Evolutionary conservation across 1,284 basidiomycete genomes (phyloP).

Genomic region (Gymnopus androsaceus): DNA sequence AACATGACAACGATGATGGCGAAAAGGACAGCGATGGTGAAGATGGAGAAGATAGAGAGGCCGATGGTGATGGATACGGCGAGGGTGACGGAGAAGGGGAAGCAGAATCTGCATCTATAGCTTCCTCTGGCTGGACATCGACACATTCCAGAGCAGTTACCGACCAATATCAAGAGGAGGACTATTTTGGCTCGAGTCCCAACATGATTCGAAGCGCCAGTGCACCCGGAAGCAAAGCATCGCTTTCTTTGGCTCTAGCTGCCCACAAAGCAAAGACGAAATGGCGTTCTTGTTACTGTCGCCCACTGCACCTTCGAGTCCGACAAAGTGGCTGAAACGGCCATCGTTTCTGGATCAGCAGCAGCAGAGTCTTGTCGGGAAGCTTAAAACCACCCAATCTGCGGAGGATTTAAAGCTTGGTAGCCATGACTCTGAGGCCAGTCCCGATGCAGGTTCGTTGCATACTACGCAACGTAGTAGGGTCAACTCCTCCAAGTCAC

Average conservation of each 20-base stretch:
- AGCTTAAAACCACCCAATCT: constrained; percentile 3
- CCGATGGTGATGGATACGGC: constrained; percentile 32
- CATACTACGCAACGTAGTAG: constrained; percentile 33
- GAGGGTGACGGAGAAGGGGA: constrained; percentile 43
- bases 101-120: constrained; percentile 51
- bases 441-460: constrained; percentile 33
- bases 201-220: constrained; percentile 25
- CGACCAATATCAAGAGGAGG: constrained; percentile 43
- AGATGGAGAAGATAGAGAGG: constrained; percentile 21
- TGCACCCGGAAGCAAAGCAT: constrained; percentile 41
- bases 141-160: constrained; percentile 46
- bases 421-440: constrained; percentile 9
- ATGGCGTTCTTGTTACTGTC: constrained; percentile 55
- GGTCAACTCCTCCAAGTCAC: constrained; percentile 39
- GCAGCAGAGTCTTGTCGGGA: constrained; percentile 17
- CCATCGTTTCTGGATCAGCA: constrained; percentile 19
- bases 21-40: constrained; percentile 43
- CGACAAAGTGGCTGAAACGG: constrained; percentile 33
- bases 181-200: constrained; percentile 35
- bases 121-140: constrained; percentile 55
- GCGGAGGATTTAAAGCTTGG: constrained; percentile 4
- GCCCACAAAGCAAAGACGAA: constrained; percentile 62
- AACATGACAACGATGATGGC: constrained; percentile 33
- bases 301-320: constrained; percentile 36
- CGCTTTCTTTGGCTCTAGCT: constrained; percentile 42